These are phyloP conservation scores for Ogataea wickerhamii DNA, from an alignment of 805 yeast genomes.

Conservation along the genomic window DNA sequence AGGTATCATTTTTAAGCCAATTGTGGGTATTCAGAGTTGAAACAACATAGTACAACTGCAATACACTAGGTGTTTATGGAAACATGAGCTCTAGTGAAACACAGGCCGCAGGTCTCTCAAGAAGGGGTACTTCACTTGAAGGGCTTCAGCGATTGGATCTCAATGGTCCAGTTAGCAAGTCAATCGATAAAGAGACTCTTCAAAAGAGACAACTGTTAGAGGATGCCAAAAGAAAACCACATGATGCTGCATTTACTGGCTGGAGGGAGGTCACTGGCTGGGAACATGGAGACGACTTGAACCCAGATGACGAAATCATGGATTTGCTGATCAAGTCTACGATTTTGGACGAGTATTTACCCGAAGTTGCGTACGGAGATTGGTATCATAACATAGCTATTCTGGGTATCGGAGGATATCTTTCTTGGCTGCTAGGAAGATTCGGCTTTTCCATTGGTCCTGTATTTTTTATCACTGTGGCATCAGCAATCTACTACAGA, in stretches of 20 bases:
- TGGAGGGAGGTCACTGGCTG: slow-evolving; percentile 95
- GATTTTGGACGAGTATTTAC: slow-evolving; percentile 68
- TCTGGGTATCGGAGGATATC: slow-evolving; percentile 59
- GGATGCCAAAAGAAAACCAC: slow-evolving; percentile 40
- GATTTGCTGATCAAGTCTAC: slow-evolving; percentile 73
- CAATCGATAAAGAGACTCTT: slow-evolving; percentile 22
- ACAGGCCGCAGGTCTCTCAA: neutral
- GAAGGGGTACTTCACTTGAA: neutral
- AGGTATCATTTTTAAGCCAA: too few species aligned
- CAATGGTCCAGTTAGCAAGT: slow-evolving; percentile 26
- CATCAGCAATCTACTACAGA: slow-evolving; percentile 70
- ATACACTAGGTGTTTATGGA: too few species aligned
- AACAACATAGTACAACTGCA: too few species aligned
- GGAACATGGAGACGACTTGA: slow-evolving; percentile 64
- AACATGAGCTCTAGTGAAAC: slow-evolving; percentile 1
- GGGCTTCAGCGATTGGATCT: slow-evolving; percentile 20
- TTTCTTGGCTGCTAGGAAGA: slow-evolving; percentile 79
- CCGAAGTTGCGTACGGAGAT: slow-evolving; percentile 80
- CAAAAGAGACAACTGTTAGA: slow-evolving; percentile 18
- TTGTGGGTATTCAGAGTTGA: too few species aligned
- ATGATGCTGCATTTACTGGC: slow-evolving; percentile 73
- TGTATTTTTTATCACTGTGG: slow-evolving; percentile 64
- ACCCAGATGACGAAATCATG: slow-evolving; percentile 63
- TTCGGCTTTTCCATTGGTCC: slow-evolving; percentile 76
- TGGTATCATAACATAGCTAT: slow-evolving; percentile 92